These are phyloP conservation scores for Lactifluus piperatus DNA, from an alignment of 768 basidiomycete species.

Conservation along the genomic window DNA sequence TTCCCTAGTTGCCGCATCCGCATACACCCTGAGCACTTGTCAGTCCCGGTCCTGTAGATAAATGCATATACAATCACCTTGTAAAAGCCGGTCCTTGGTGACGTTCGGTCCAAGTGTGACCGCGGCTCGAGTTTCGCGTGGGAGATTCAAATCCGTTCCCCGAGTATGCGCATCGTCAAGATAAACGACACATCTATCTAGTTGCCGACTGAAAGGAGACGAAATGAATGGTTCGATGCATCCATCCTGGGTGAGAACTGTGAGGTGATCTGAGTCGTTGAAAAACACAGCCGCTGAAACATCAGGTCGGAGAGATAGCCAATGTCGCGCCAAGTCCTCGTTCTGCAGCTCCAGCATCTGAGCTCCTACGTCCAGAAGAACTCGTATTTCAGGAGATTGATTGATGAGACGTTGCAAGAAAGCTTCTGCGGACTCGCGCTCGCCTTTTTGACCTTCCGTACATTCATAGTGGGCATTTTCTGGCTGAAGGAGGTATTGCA, in stretches of 20 bases:
- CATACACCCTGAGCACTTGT: conserved; percentile 1
- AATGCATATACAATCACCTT: conserved; percentile 29
- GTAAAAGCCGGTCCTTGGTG: conserved; percentile 43
- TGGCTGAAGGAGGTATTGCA: too few relatives aligned
- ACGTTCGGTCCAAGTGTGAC: conserved; percentile 28
- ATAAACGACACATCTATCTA: conserved; percentile 36
- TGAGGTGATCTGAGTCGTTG: too few relatives aligned
- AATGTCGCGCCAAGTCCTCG: conserved; percentile 19
- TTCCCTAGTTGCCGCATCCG: too few relatives aligned
- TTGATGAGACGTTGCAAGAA: too few relatives aligned
- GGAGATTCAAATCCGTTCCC: conserved; percentile 47
- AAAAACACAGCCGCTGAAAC: conserved; percentile 37
- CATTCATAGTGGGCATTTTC: too few relatives aligned
- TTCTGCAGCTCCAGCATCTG: too few relatives aligned
- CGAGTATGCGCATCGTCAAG: conserved; percentile 46
- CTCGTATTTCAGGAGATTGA: too few relatives aligned
- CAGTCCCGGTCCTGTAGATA: not conserved
- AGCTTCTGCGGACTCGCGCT: too few relatives aligned
- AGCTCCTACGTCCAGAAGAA: too few relatives aligned
- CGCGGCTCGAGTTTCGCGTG: conserved; percentile 33
- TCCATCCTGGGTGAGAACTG: too few relatives aligned
- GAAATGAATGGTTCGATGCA: conserved; percentile 28
- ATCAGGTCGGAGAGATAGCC: conserved; percentile 29
- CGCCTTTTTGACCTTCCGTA: too few relatives aligned
- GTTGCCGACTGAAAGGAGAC: conserved; percentile 31